Conservation (phyloP, 345 rosid species). For the Anastatica hierochuntica region DNA sequence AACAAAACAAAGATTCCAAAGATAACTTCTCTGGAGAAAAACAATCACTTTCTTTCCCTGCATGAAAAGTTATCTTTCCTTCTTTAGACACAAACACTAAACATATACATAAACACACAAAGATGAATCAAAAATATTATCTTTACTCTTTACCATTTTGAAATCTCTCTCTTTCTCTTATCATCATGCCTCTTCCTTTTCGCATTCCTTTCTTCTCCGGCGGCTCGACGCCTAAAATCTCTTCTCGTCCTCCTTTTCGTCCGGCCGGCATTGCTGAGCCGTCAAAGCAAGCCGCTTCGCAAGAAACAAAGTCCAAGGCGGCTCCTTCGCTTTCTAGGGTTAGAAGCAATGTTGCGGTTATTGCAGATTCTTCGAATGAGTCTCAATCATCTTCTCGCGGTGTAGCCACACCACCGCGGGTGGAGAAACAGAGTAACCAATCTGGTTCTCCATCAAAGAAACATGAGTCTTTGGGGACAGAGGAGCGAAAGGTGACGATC, state of each 20-base stretch:
- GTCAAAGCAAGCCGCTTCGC: conserved; percentile 11
- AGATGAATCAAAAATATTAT: background rate
- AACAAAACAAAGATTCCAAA: conserved; percentile 15
- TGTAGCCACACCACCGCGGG: background rate
- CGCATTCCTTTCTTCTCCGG: conserved; percentile 22
- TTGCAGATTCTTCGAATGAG: conserved; percentile 5
- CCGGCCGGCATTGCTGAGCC: conserved; percentile 26
- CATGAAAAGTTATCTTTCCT: conserved; percentile 22
- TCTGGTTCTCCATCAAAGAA: conserved; percentile 24
- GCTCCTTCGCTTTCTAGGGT: conserved; percentile 12
- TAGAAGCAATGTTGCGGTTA: conserved; percentile 16
- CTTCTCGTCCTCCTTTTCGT: conserved; percentile 29
- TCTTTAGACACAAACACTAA: conserved; percentile 8
- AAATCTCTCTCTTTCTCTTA: background rate
- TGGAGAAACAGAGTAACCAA: conserved; percentile 7
- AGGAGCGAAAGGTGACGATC: background rate
- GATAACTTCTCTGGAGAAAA: conserved; percentile 1
- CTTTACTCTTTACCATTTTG: background rate
- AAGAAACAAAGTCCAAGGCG: conserved; percentile 15
- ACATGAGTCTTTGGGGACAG: conserved; percentile 5
- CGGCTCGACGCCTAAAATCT: too few species aligned
- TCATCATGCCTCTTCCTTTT: conserved; percentile 26
- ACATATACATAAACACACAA: background rate
- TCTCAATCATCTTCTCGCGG: conserved; percentile 13
- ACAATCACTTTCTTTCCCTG: conserved; percentile 19